Evolutionary conservation across 441 rosid genomes (phyloP).

Genomic region (Populus hybrid): DNA sequence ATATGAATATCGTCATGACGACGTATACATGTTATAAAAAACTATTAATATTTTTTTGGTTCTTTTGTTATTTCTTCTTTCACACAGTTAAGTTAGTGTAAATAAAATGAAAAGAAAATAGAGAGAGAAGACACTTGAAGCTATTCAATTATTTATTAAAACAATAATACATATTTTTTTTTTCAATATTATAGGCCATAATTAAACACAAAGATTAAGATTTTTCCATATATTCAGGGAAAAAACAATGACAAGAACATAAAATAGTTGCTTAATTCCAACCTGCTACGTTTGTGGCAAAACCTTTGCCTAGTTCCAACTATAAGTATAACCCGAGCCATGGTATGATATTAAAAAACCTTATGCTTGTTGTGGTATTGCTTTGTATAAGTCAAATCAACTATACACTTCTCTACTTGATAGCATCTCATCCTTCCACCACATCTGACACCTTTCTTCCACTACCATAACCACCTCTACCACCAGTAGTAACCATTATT

Average conservation of each 20-base stretch:
- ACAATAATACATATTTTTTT: neutral
- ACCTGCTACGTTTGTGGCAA: conserved; percentile 75
- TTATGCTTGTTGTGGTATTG: conserved; percentile 54
- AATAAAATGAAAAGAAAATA: too few relatives aligned
- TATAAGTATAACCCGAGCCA: conserved; percentile 49
- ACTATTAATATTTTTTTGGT: too few relatives aligned
- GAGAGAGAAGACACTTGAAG: neutral
- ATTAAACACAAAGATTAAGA: neutral
- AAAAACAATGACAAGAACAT: neutral
- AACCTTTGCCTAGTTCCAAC: conserved; percentile 52
- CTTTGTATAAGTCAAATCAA: conserved; percentile 48
- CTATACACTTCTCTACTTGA: conserved; percentile 48
- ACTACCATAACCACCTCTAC: conserved; percentile 3
- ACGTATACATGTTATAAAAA: too few relatives aligned
- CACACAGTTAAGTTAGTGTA: too few relatives aligned
- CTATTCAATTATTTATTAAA: neutral
- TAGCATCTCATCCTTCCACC: conserved; percentile 34
- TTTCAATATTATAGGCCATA: neutral
- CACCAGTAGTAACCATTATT: neutral
- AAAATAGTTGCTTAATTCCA: neutral
- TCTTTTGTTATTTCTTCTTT: too few relatives aligned
- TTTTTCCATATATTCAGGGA: neutral
- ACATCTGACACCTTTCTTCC: conserved; percentile 1
- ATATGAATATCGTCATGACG: too few relatives aligned
- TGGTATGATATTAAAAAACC: conserved; percentile 57